Base-by-base conservation (phyloP, 495 filamentous ascomycete species). In the Alectoria sarmentosa region DNA sequence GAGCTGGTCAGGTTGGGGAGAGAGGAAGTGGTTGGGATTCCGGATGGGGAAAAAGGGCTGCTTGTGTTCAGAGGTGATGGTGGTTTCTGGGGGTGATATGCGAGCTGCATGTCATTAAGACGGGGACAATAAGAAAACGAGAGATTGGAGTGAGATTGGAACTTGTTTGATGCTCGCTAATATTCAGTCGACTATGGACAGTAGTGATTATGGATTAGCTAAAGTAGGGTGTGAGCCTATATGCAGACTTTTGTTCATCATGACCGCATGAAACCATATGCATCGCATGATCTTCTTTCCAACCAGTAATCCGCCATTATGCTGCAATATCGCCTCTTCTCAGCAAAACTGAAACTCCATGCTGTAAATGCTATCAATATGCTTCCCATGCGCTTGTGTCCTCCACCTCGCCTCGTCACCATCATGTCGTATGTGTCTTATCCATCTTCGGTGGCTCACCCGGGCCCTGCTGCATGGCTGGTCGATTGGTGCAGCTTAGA, bases 321-420 rank as follows among this genome's bases (percentile, higher is more conserved):
- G 48, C 26, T 52, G 48, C 48, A 10, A 23, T 26, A 14, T 26
- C 23, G 1, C n/a, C 26, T 52, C 26, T 28, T 17, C 15, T 34
- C 28, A 19, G 49, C 49, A 30, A 54, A 54, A 54, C 17, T 28
- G 34, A 54, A 54, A 32, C 49, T 54, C 49, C 49, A 15, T 19
- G 49, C 14, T 54, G 28, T 54, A 54, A 52, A 52, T 52, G 48
- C 48, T 52, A 11, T 52, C 46, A 26, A 49, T 23, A 30, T 52
- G 48, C 48, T 30, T 23, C 15, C n/a, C 23, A 6, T 13, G 26
- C 21, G 14, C 48, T 52, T 15, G 46, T 30, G n/a, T 15, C 26
- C 49, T 32, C 7, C 26, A 21, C 34, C n/a, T 11, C 23, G 48
- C 48, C 44, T 9, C 11, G 23, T 49, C 23, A 5, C 23, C 23